Conservation (phyloP, 768 basidiomycete genomes). For the Leccinum boreale region DNA sequence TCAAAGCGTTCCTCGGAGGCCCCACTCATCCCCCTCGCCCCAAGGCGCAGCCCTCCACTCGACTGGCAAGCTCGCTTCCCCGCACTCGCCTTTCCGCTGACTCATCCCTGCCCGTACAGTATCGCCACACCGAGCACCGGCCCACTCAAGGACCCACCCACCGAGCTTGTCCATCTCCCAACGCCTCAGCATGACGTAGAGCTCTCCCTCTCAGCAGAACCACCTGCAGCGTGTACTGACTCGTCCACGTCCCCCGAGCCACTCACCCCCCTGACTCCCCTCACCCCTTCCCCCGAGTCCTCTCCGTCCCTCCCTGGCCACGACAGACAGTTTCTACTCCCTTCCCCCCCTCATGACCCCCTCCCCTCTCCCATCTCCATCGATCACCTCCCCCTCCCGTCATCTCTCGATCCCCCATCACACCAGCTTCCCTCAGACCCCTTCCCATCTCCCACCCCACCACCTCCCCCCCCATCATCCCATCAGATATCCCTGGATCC, state of each 20-base stretch:
- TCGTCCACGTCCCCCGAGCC: constrained; percentile 10
- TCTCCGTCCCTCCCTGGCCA: constrained; percentile 26
- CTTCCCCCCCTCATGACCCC: constrained; percentile 6
- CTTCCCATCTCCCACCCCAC: not conserved
- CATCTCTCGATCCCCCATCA: not conserved
- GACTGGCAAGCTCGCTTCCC: constrained; percentile 1
- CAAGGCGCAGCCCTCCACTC: not conserved
- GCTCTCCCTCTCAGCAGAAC: constrained; percentile 3
- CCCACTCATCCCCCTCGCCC: constrained; percentile 5
- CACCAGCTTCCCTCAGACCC: not conserved
- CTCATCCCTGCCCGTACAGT: constrained; percentile 1
- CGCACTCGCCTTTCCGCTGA: not conserved
- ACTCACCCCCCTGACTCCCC: constrained; percentile 20
- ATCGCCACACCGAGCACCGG: constrained; percentile 5
- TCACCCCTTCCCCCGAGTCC: constrained; percentile 20
- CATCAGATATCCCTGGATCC: constrained; percentile 16
- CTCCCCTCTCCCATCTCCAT: constrained; percentile 1
- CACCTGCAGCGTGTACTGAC: not conserved
- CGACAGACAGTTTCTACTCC: constrained; percentile 17
- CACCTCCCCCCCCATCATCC: not conserved
- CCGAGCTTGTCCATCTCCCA: not conserved
- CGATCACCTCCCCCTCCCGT: not conserved
- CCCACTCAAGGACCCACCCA: not conserved
- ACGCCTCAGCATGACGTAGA: not conserved
- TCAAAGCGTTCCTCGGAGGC: constrained; percentile 16